Evolutionary conservation across 2,329 filamentous ascomycete genomes (phyloP).

Genomic region (Claviceps lovelessii): DNA sequence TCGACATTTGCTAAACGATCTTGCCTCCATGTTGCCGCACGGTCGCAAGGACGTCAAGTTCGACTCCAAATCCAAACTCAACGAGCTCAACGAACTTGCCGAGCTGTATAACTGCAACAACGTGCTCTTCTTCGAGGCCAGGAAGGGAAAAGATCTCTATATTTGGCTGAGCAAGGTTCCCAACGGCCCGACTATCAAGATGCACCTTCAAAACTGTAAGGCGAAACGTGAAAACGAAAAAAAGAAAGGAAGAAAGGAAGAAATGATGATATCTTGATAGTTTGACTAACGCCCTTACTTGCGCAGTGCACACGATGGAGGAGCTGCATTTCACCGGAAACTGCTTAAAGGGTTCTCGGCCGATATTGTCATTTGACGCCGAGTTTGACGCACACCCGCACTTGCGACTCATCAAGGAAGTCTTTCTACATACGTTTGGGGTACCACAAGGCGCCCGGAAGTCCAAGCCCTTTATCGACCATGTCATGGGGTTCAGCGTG

Average conservation of each 20-base stretch:
- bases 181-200: constrained; percentile 46
- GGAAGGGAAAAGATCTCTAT: constrained; percentile 90
- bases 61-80: constrained; percentile 83
- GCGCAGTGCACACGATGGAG: constrained; percentile 82
- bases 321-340: constrained; percentile 95
- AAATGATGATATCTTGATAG: background rate
- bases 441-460: constrained; percentile 80
- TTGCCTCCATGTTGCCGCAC: constrained; percentile 80
- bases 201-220: constrained; percentile 66
- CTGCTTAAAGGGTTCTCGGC: constrained; percentile 83
- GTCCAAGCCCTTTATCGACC: constrained; percentile 90
- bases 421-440: constrained; percentile 80
- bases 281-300: constrained; percentile 11
- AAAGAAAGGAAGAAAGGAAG: background rate
- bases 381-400: constrained; percentile 73
- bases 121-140: constrained; percentile 85
- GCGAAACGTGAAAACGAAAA: background rate
- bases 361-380: constrained; percentile 80
- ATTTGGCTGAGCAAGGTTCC: constrained; percentile 86
- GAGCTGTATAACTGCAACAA: constrained; percentile 88
- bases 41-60: constrained; percentile 91
- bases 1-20: constrained; percentile 81
- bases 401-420: constrained; percentile 71
- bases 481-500: constrained; percentile 82
- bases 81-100: constrained; percentile 61